phyloP scores from a whole-genome alignment of 2,329 filamentous ascomycete genomes.

The Malbranchea zuffiana region DNA sequence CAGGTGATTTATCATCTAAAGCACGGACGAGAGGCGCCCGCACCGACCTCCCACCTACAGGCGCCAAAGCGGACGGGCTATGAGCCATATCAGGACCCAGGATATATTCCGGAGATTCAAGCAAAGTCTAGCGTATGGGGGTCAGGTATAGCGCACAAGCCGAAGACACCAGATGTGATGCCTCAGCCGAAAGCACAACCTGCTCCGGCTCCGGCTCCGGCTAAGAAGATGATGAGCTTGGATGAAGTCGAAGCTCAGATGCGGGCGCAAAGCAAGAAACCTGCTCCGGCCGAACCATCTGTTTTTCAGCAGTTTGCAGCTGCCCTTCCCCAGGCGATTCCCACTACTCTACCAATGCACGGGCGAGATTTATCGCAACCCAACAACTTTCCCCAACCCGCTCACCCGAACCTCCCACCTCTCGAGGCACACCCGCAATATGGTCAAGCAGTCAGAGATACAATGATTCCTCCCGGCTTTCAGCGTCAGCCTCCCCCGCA shows the following conservation, averaged over 20 bases:
- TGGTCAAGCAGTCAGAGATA: conserved; percentile 26
- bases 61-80: conserved; percentile 66
- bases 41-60: conserved; percentile 25
- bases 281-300: conserved; percentile 24
- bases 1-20: conserved; percentile 73
- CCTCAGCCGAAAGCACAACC: conserved; percentile 6
- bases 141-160: conserved; percentile 48
- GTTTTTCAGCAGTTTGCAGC: conserved; percentile 19
- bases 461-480: conserved; percentile 27
- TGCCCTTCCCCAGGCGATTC: conserved; percentile 8
- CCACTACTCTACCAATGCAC: conserved; percentile 13
- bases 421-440: conserved; percentile 39
- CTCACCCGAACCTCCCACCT: conserved; percentile 40
- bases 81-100: conserved; percentile 77
- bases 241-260: conserved; percentile 96
- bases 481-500: conserved; percentile 36
- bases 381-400: conserved; percentile 18
- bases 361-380: conserved; percentile 8
- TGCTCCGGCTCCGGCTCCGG: conserved; percentile 20
- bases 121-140: conserved; percentile 93
- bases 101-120: conserved; percentile 78
- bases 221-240: conserved; percentile 81
- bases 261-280: conserved; percentile 37
- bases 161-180: conserved; percentile 20
- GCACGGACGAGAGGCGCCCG: conserved; percentile 32